phyloP scores from a whole-genome alignment of 2,329 filamentous ascomycete genomes.

The Fusarium chaquense region DNA sequence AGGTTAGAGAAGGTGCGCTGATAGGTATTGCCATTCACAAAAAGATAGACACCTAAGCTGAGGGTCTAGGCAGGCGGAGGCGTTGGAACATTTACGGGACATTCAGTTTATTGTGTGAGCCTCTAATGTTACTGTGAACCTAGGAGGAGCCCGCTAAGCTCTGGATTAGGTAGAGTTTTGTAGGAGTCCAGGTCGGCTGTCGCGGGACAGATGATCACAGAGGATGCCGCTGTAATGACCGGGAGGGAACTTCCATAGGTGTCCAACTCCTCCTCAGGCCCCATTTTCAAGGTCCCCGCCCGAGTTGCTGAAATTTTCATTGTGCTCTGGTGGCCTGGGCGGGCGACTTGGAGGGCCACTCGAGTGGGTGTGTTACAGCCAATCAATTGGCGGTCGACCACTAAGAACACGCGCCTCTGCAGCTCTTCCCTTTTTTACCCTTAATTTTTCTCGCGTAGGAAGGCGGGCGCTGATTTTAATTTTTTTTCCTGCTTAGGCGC shows the following conservation, averaged over 20 bases:
- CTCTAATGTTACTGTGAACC: slow-evolving; percentile 16
- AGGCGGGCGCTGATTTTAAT: slow-evolving; percentile 29
- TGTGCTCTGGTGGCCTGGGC: slow-evolving; percentile 25
- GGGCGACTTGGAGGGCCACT: slow-evolving; percentile 25
- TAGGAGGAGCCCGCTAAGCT: background rate
- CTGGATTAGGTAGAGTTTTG: background rate
- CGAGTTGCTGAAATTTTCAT: slow-evolving; percentile 30
- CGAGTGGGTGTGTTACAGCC: slow-evolving; percentile 20
- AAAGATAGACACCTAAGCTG: slow-evolving; percentile 1
- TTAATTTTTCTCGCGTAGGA: slow-evolving; percentile 15
- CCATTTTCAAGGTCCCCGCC: slow-evolving; percentile 39
- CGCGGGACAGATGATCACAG: slow-evolving; percentile 13
- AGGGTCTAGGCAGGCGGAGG: background rate
- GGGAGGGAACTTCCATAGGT: slow-evolving; percentile 3
- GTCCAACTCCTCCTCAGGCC: slow-evolving; percentile 25
- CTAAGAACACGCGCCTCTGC: slow-evolving; percentile 40
- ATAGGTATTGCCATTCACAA: slow-evolving; percentile 5
- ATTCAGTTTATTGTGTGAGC: background rate
- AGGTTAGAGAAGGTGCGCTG: slow-evolving; percentile 5
- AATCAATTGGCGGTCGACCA: slow-evolving; percentile 31
- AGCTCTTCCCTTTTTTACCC: slow-evolving; percentile 41
- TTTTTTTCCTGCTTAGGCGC: slow-evolving; percentile 29
- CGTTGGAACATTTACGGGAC: slow-evolving; percentile 2
- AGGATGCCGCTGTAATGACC: slow-evolving; percentile 20
- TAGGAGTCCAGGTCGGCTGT: slow-evolving; percentile 8